Evolutionary conservation across 2,329 filamentous ascomycete genomes (phyloP).

Genomic region (Drechslerella stenobrocha): DNA sequence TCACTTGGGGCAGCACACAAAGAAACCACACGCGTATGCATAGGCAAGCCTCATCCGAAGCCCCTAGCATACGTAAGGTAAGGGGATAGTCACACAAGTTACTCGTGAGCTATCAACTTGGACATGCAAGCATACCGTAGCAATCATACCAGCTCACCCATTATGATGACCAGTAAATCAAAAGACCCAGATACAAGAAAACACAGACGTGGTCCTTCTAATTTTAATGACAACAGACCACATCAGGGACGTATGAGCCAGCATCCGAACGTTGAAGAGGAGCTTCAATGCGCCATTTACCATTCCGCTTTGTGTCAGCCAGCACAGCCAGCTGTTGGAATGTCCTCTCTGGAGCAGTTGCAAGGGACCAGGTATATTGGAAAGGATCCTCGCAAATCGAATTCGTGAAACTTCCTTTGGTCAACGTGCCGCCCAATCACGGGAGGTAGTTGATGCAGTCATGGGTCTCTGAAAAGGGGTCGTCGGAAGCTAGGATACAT

Average conservation of each 20-base stretch:
- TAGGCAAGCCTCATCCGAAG: no score
- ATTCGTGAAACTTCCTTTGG: constrained; percentile 37
- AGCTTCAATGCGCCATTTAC: not conserved
- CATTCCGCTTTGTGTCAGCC: not conserved
- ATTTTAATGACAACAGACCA: constrained; percentile 1
- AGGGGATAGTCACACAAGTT: no score
- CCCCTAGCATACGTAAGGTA: no score
- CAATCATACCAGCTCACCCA: not conserved
- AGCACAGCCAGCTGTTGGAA: not conserved
- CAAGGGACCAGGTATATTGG: constrained; percentile 7
- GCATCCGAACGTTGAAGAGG: constrained; percentile 1
- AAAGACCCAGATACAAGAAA: not conserved
- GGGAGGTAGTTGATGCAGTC: constrained; percentile 16
- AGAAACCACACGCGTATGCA: no score
- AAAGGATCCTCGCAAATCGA: constrained; percentile 39
- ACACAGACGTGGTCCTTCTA: not conserved
- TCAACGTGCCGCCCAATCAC: constrained; percentile 28
- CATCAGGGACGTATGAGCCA: not conserved
- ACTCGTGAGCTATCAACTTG: no score
- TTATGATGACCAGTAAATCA: no score
- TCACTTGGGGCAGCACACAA: no score
- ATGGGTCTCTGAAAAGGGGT: constrained; percentile 20
- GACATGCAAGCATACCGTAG: not conserved
- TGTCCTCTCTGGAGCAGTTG: not conserved
- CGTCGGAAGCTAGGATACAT: constrained; percentile 14